Conservation (phyloP, 257 asterid genomes). For the Penstemon barbatus region DNA sequence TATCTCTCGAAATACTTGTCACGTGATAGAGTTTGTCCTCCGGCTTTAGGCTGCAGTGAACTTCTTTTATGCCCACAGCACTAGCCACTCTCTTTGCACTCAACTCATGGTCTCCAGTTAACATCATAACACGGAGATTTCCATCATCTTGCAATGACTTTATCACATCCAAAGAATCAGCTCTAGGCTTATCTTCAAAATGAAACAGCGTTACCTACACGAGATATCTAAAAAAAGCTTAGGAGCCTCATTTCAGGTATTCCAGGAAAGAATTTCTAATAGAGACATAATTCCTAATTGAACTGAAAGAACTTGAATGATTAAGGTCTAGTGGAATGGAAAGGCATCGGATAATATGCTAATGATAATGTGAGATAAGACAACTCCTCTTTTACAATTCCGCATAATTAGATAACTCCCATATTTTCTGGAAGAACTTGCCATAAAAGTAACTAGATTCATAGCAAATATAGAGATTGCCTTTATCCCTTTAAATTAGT, state of each 20-base stretch:
- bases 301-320: too few species aligned
- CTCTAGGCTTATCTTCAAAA: conserved; percentile 89
- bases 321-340: too few species aligned
- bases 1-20: conserved; percentile 74
- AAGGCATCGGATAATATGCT: too few species aligned
- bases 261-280: neutral
- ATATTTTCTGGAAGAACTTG: neutral
- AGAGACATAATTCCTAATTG: neutral
- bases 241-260: neutral
- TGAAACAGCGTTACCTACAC: conserved; percentile 90
- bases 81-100: conserved; percentile 95
- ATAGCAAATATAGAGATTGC: conserved; percentile 5
- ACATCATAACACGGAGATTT: conserved; percentile 85
- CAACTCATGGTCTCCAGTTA: conserved; percentile 93
- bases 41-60: conserved; percentile 83
- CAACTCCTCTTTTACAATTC: neutral
- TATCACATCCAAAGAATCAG: conserved; percentile 68
- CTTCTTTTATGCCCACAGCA: conserved; percentile 88
- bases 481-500: conserved; percentile 16
- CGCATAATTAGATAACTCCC: conserved; percentile 7
- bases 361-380: neutral
- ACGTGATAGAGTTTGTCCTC: conserved; percentile 97
- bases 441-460: neutral
- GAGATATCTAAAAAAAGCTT: neutral
- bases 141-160: conserved; percentile 69